Conservation (phyloP, 768 basidiomycete species). For the Amylocystis lapponica region DNA sequence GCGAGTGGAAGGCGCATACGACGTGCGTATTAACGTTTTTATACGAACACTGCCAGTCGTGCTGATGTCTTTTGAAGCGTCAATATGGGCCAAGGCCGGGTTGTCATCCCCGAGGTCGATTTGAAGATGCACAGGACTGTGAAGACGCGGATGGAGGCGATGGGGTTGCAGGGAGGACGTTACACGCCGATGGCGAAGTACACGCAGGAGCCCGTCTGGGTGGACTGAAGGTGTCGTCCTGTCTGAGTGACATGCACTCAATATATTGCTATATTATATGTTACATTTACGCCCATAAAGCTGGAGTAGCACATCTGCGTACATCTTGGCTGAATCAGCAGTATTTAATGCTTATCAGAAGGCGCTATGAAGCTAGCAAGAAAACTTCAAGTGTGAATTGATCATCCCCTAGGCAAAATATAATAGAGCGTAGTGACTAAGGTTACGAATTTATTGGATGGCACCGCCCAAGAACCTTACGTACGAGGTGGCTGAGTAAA, state of each 20-base stretch:
- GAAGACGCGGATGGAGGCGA: conserved; percentile 18
- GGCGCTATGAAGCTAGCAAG: too few relatives aligned
- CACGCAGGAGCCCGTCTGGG: conserved; percentile 9
- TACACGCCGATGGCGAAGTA: conserved; percentile 25
- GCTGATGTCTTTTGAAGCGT: conserved; percentile 8
- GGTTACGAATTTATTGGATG: too few relatives aligned
- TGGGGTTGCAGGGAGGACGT: conserved; percentile 13
- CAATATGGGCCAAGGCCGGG: conserved; percentile 19
- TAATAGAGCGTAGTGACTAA: too few relatives aligned
- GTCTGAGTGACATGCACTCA: neutral
- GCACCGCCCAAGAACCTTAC: too few relatives aligned
- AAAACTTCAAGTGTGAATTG: too few relatives aligned
- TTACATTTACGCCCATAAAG: too few relatives aligned
- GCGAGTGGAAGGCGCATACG: conserved; percentile 9
- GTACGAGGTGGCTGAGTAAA: too few relatives aligned
- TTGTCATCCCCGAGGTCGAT: conserved; percentile 14
- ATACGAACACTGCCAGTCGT: conserved; percentile 2
- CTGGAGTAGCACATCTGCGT: too few relatives aligned
- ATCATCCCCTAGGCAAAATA: too few relatives aligned
- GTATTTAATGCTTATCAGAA: too few relatives aligned
- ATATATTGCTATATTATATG: too few relatives aligned
- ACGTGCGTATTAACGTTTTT: conserved; percentile 8
- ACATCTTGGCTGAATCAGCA: too few relatives aligned
- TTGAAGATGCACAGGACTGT: conserved; percentile 24
- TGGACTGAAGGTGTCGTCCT: conserved; percentile 12